Percentiles rank a stretch among this genome's conserved stretches.
Conservation (phyloP, 1,284 basidiomycete genomes). For the Amylostereum chailletii region DNA sequence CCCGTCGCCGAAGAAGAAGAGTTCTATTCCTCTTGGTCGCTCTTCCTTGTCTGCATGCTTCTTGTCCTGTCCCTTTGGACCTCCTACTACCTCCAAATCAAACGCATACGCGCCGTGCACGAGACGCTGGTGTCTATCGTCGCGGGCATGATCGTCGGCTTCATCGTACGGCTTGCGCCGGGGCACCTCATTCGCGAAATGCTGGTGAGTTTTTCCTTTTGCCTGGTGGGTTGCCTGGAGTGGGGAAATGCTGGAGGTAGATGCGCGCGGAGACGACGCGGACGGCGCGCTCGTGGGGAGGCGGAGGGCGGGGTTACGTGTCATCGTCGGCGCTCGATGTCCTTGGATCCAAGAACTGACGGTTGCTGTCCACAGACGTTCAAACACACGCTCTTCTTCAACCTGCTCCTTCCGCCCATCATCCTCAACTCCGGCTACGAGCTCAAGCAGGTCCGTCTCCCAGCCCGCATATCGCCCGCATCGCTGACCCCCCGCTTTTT, state of each 20-base stretch:
- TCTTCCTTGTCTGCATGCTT: conserved; percentile 90
- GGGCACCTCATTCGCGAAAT: conserved; percentile 95
- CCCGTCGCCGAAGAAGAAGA: conserved; percentile 65
- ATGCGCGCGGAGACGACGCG: not conserved
- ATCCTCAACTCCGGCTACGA: conserved; percentile 98
- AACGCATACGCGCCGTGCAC: conserved; percentile 91
- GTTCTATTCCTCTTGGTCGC: conserved; percentile 89
- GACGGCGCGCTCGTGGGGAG: not conserved
- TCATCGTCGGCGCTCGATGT: not conserved
- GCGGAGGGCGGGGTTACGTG: not conserved
- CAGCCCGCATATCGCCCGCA: not conserved
- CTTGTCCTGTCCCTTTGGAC: conserved; percentile 94
- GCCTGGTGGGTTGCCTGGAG: not conserved
- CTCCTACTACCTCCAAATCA: conserved; percentile 97
- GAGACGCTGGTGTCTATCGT: conserved; percentile 96
- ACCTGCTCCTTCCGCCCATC: conserved; percentile 93
- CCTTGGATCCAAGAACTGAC: conserved; percentile 1
- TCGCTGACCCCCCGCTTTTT: conserved; percentile 5
- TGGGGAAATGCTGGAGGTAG: too few species aligned
- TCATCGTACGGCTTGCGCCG: conserved; percentile 84
- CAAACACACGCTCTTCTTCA: conserved; percentile 97
- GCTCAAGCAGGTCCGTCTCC: conserved; percentile 75
- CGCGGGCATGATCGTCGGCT: conserved; percentile 93
- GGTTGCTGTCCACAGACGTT: conserved; percentile 55
- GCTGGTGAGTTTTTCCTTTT: conserved; percentile 63